A percentile compares a stretch with the other conserved stretches of the same genome.
Evolutionary conservation across 768 basidiomycete species (phyloP).

Genomic region (Boletus edulis): DNA sequence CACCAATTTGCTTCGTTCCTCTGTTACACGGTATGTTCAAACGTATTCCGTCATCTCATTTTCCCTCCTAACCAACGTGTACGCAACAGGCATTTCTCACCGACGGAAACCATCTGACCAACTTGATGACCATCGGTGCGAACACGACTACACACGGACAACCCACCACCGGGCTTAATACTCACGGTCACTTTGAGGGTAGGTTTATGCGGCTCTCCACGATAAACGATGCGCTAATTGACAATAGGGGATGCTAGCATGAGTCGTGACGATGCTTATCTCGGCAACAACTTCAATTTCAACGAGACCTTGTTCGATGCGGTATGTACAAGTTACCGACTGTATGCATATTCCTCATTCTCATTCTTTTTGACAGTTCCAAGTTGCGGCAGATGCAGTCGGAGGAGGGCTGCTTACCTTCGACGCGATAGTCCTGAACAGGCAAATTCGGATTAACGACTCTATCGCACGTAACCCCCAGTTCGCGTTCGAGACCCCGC

Average conservation of each 20-base stretch:
- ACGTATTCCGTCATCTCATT: background rate
- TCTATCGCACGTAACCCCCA: conserved; percentile 23
- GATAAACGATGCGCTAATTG: too few relatives aligned
- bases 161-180: conserved; percentile 14
- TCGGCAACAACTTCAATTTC: conserved; percentile 19
- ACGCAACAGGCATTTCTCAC: conserved; percentile 10
- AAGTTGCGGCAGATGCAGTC: conserved; percentile 10
- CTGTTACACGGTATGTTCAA: conserved; percentile 12
- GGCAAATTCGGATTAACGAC: conserved; percentile 17
- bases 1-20: background rate
- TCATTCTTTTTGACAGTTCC: conserved; percentile 1
- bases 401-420: conserved; percentile 16
- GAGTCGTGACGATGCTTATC: conserved; percentile 19
- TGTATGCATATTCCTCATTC: background rate
- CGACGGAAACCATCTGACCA: conserved; percentile 25
- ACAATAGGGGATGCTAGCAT: background rate
- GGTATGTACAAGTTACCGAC: background rate
- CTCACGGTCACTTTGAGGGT: conserved; percentile 23
- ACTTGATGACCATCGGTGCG: conserved; percentile 24
- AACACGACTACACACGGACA: conserved; percentile 10
- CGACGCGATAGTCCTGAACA: conserved; percentile 16
- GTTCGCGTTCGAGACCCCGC: conserved; percentile 13
- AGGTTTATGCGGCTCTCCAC: background rate
- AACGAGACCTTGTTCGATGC: conserved; percentile 24
- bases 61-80: background rate